Evolutionary conservation across 345 rosid genomes (phyloP), one percentile per base, ranked within the genome.

Genomic region (Bruguiera gymnorhiza): DNA sequence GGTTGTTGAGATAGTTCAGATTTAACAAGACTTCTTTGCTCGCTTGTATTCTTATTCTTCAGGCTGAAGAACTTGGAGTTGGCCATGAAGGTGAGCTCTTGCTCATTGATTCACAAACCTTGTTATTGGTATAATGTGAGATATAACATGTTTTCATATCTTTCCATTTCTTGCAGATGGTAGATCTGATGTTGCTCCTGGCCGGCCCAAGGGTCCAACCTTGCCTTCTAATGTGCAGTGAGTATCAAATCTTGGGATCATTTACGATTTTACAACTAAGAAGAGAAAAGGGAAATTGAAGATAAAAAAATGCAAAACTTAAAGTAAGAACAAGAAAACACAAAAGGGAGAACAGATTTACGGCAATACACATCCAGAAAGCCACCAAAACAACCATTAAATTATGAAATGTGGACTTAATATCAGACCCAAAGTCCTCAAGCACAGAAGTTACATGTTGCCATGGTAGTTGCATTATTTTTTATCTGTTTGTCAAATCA

Each of bases 1-100:
- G 68, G 59, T 69, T 56, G 36, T 72, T 77, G 70, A 60, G 67
- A 77, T 67, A 54, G 30, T 64, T 68, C 62, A 73, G 66, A 59
- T 69, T 76, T 60, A 57, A 24, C 39, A 39, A 62, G 58, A 75
- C 60, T 69, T 78, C 37, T 77, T 71, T 73, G 66, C 75, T 79
- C 72, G 69, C 75, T 68, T 70, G 65, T 70, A 61, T 67, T 62
- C 58, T 70, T 71, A 55, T 37, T 70, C 48, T 78, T 58, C 76
- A 83, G 86, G 84, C 84, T 30, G 83, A 76, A 66, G 86, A 83
- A 72, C 79, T 83, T 50, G 78, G 84, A 62, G 50, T 43, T 66
- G 76, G 74, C 55, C 80, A 70, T 31, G 81, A 79, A 26, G 83
- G 84, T 83, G 70, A 70, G 46, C 29, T 65, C 15, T 60, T 67